These are phyloP conservation scores for Leersia perrieri DNA, from an alignment of 176 grass and related monocot genomes.

Conservation along the genomic window DNA sequence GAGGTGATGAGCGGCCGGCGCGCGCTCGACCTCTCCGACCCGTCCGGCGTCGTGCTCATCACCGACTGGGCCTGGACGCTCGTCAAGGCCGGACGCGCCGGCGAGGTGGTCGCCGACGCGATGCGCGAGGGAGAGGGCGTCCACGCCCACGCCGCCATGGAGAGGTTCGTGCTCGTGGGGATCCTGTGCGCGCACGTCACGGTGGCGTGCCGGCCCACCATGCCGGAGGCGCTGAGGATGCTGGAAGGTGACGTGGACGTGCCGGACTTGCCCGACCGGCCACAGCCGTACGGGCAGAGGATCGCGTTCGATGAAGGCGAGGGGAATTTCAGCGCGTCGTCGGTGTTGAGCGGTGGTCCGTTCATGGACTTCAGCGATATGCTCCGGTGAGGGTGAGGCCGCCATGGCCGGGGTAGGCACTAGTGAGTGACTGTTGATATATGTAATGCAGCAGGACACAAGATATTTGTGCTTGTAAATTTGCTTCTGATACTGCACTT, in stretches of 20 bases:
- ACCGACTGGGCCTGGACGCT: constrained; percentile 92
- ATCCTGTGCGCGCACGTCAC: constrained; percentile 90
- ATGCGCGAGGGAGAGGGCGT: constrained; percentile 28
- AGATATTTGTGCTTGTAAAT: too few relatives aligned
- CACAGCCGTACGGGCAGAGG: constrained; percentile 58
- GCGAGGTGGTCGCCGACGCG: constrained; percentile 49
- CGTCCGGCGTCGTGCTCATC: constrained; percentile 64
- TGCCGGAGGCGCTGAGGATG: constrained; percentile 85
- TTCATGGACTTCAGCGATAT: constrained; percentile 48
- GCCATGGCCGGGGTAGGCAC: not conserved
- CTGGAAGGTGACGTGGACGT: constrained; percentile 78
- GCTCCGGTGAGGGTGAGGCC: constrained; percentile 66
- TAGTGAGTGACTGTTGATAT: too few relatives aligned
- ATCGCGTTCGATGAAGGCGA: constrained; percentile 39
- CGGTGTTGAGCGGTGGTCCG: constrained; percentile 32
- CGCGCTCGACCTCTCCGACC: constrained; percentile 70
- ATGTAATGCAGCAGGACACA: too few relatives aligned
- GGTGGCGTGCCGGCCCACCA: constrained; percentile 75
- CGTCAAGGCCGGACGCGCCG: constrained; percentile 47
- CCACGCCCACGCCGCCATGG: constrained; percentile 56
- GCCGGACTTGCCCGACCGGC: constrained; percentile 71
- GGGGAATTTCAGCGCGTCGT: constrained; percentile 52
- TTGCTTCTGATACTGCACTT: too few relatives aligned
- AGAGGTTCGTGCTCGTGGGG: constrained; percentile 79
- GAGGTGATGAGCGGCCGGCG: constrained; percentile 72